A percentile compares a stretch with the other conserved stretches of the same genome.
Conservation (phyloP, 768 basidiomycete genomes). For the Trametes sanguinea region DNA sequence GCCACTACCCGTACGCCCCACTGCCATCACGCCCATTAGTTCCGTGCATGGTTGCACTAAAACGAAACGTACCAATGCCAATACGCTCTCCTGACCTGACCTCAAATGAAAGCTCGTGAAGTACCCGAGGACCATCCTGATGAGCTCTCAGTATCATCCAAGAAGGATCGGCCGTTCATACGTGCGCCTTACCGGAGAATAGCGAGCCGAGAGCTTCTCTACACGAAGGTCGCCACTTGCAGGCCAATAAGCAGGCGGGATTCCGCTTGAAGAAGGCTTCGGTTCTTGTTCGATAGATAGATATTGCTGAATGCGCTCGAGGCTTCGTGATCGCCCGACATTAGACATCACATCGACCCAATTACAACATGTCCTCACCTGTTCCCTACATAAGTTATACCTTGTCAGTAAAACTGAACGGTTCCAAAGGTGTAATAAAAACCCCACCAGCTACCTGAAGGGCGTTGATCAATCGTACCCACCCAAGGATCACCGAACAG, state of each 20-base stretch:
- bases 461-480: conserved; percentile 47
- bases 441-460: conserved; percentile 46
- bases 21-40: conserved; percentile 27
- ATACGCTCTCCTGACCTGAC: conserved; percentile 60
- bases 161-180: background rate
- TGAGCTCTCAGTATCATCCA: too few species aligned
- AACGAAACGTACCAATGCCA: conserved; percentile 44
- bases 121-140: conserved; percentile 55
- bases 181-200: conserved; percentile 36
- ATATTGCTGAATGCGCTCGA: conserved; percentile 57
- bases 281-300: conserved; percentile 59
- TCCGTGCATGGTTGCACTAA: too few species aligned
- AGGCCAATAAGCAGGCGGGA: conserved; percentile 69
- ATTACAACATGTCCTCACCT: conserved; percentile 22
- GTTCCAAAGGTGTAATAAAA: too few species aligned
- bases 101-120: conserved; percentile 52
- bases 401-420: background rate
- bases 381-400: conserved; percentile 25
- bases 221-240: conserved; percentile 55
- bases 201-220: conserved; percentile 53
- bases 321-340: conserved; percentile 27
- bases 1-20: conserved; percentile 62
- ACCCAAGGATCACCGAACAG: conserved; percentile 54
- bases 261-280: conserved; percentile 38
- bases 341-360: background rate